Percentiles rank a stretch among this genome's conserved stretches.
phyloP scores from a whole-genome alignment of 2,329 filamentous ascomycete genomes.

The Botryotinia calthae region DNA sequence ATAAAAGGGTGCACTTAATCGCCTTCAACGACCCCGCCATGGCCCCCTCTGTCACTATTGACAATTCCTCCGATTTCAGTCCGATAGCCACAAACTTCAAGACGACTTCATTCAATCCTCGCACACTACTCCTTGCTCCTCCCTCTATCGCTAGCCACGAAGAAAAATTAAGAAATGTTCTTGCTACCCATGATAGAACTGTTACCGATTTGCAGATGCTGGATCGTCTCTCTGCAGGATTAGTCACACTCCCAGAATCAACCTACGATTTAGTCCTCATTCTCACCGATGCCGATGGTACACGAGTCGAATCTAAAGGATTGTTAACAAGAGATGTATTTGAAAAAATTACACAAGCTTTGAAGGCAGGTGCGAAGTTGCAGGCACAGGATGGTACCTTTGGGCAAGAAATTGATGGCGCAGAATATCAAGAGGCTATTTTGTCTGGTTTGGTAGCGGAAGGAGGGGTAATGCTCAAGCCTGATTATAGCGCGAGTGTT shows the following conservation, averaged over 20 bases:
- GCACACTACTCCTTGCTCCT: constrained; percentile 83
- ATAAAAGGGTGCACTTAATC: not conserved
- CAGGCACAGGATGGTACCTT: constrained; percentile 66
- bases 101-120: constrained; percentile 36
- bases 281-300: constrained; percentile 73
- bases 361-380: constrained; percentile 68
- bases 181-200: constrained; percentile 70
- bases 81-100: constrained; percentile 27
- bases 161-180: constrained; percentile 67
- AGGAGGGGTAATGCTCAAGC: constrained; percentile 70
- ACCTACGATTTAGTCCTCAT: constrained; percentile 86
- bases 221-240: constrained; percentile 79
- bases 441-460: constrained; percentile 71
- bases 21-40: constrained; percentile 26
- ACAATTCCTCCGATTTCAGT: constrained; percentile 37
- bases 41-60: constrained; percentile 36
- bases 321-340: constrained; percentile 69
- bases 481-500: constrained; percentile 47
- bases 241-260: constrained; percentile 70
- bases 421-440: constrained; percentile 73
- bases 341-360: constrained; percentile 62
- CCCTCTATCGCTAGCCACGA: constrained; percentile 86
- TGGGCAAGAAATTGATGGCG: constrained; percentile 41
- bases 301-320: constrained; percentile 57
- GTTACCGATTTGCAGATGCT: constrained; percentile 95